phyloP scores from a whole-genome alignment of 2,329 filamentous ascomycete species.

The Nothophoma quercina region DNA sequence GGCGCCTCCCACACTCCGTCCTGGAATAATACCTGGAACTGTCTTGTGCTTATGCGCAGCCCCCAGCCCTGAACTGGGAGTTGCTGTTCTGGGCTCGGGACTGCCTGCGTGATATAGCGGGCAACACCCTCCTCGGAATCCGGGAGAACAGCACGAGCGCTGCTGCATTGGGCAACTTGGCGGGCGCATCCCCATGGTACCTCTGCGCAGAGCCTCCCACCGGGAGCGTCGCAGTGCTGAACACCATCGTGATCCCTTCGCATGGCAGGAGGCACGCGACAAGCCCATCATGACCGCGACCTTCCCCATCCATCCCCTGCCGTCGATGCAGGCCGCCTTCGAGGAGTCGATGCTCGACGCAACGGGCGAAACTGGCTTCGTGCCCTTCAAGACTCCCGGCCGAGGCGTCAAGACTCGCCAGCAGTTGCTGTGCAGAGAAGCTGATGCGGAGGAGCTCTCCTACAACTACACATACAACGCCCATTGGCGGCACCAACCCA shows the following conservation, averaged over 20 bases:
- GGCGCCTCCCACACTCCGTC: neutral
- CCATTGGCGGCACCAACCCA: constrained; percentile 77
- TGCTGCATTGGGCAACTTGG: constrained; percentile 10
- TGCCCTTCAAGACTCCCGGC: constrained; percentile 53
- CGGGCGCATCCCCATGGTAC: constrained; percentile 31
- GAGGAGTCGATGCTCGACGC: constrained; percentile 82
- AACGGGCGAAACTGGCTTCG: constrained; percentile 51
- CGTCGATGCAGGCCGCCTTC: constrained; percentile 80
- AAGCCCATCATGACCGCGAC: constrained; percentile 44
- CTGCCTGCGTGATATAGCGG: constrained; percentile 35
- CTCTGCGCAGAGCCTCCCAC: constrained; percentile 33
- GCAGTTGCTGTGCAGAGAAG: constrained; percentile 61
- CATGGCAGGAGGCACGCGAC: constrained; percentile 46
- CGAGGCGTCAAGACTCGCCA: constrained; percentile 45
- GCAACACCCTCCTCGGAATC: constrained; percentile 25
- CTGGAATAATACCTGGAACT: neutral
- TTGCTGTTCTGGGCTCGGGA: constrained; percentile 29
- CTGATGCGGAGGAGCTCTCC: constrained; percentile 71
- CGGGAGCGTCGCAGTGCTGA: constrained; percentile 29
- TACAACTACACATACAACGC: constrained; percentile 76
- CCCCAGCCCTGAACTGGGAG: constrained; percentile 23
- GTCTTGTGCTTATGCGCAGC: constrained; percentile 39
- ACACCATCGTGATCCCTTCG: constrained; percentile 32
- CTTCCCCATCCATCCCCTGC: constrained; percentile 72
- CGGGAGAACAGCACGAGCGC: constrained; percentile 18